Conservation (phyloP, 495 filamentous ascomycete species). For the Lasiosphaeris hirsuta region DNA sequence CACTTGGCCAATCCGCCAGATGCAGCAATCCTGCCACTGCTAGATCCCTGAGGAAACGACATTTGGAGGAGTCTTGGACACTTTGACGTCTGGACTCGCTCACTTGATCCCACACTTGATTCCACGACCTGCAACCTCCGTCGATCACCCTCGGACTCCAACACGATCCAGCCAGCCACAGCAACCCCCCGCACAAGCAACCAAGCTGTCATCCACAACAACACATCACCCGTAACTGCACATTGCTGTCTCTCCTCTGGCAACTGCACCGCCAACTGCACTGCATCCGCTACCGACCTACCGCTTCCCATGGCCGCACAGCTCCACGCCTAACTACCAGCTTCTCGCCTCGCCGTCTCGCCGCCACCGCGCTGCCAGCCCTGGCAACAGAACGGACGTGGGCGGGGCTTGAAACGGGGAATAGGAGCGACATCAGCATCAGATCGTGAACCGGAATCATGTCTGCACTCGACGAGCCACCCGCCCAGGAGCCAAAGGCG, state of each 20-base stretch:
- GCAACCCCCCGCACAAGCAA: neutral
- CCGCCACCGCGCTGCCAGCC: neutral
- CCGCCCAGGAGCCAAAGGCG: neutral
- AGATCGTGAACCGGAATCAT: conserved; percentile 2
- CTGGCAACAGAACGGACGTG: conserved; percentile 1
- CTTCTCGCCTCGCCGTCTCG: neutral
- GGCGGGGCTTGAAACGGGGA: neutral
- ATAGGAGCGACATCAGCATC: neutral
- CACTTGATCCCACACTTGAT: neutral
- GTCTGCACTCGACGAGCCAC: conserved; percentile 15
- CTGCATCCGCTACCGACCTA: neutral
- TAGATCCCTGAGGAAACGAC: no score
- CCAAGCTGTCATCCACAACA: neutral
- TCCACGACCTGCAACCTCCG: neutral
- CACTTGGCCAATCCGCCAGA: neutral
- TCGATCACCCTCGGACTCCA: conserved; percentile 9
- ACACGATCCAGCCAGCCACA: no score
- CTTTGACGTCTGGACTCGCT: no score
- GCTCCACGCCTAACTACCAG: conserved; percentile 1
- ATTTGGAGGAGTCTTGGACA: no score
- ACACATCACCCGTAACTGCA: neutral
- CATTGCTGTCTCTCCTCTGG: neutral
- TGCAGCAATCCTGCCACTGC: neutral
- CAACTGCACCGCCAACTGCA: neutral
- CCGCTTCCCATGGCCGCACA: conserved; percentile 5